Evolutionary conservation across 768 basidiomycete species (phyloP).

Genomic region (Boletus edulis): DNA sequence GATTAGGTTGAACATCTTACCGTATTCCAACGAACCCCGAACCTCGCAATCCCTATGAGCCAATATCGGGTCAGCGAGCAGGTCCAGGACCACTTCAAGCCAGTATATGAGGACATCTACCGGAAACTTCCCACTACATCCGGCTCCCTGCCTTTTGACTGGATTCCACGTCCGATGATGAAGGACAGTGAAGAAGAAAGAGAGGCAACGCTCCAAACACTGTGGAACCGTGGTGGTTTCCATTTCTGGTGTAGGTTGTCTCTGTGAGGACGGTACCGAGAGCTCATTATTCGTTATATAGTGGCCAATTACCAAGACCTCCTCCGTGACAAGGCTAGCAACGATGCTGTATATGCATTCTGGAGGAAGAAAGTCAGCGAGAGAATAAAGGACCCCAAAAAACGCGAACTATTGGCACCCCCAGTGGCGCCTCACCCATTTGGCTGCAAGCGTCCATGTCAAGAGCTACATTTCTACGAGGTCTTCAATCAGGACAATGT

Average conservation of each 20-base stretch:
- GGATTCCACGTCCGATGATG: conserved; percentile 8
- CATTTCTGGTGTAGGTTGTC: conserved; percentile 9
- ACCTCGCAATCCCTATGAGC: conserved; percentile 10
- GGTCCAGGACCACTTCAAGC: conserved; percentile 11
- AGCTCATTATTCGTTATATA: neutral
- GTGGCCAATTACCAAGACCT: conserved; percentile 10
- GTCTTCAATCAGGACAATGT: conserved; percentile 9
- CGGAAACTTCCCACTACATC: conserved; percentile 1
- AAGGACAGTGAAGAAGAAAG: conserved; percentile 11
- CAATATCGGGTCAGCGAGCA: conserved; percentile 8
- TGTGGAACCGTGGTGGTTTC: conserved; percentile 12
- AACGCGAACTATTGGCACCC: conserved; percentile 1
- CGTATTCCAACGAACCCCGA: conserved; percentile 18
- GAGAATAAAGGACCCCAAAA: conserved; percentile 1
- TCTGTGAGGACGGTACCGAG: neutral
- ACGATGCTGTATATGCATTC: conserved; percentile 3
- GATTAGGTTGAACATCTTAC: conserved; percentile 6
- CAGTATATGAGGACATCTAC: conserved; percentile 6
- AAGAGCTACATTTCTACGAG: conserved; percentile 10
- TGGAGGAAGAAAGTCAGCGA: conserved; percentile 8
- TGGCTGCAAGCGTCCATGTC: conserved; percentile 5
- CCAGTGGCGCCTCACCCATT: conserved; percentile 4
- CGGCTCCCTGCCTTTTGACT: neutral
- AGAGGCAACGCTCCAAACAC: neutral
- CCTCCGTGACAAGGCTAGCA: neutral